Conservation (phyloP, 2,329 filamentous ascomycete species). For the Xylaria sp. region DNA sequence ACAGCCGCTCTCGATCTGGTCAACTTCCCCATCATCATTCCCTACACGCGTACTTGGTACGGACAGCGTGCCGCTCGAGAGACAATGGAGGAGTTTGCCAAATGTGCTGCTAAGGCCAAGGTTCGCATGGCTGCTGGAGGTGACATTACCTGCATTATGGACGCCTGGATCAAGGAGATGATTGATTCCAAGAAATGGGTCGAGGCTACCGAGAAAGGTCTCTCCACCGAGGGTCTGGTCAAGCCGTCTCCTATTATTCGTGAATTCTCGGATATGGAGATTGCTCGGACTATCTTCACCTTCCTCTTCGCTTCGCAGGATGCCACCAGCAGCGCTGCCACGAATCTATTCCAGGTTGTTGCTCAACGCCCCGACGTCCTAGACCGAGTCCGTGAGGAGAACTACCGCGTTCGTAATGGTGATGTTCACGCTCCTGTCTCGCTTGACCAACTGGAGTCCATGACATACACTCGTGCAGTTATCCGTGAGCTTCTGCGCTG, state of each 20-base stretch:
- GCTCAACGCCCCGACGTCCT: conserved; percentile 94
- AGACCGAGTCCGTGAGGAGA: conserved; percentile 91
- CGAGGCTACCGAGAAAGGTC: conserved; percentile 78
- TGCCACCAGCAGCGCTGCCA: conserved; percentile 91
- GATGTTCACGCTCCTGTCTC: conserved; percentile 75
- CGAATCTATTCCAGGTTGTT: conserved; percentile 95
- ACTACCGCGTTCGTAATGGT: conserved; percentile 79
- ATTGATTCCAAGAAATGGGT: conserved; percentile 85
- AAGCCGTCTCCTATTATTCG: conserved; percentile 87
- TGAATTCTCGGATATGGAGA: conserved; percentile 90
- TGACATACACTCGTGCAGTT: conserved; percentile 91
- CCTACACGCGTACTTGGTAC: conserved; percentile 96
- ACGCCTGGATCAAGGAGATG: conserved; percentile 92
- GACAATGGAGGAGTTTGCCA: conserved; percentile 88
- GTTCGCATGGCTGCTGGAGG: conserved; percentile 90
- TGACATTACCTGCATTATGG: conserved; percentile 90
- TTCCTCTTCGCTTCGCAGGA: conserved; percentile 98
- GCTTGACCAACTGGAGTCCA: conserved; percentile 87
- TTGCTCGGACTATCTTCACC: conserved; percentile 92
- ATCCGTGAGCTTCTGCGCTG: conserved; percentile 93
- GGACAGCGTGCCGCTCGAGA: conserved; percentile 95
- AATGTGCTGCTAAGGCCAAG: conserved; percentile 93
- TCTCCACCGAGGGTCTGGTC: conserved; percentile 73
- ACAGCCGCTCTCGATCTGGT: conserved; percentile 95
- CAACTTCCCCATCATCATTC: conserved; percentile 97